These are phyloP conservation scores for Lipomyces orientalis DNA, from an alignment of 805 yeast species.

Conservation along the genomic window DNA sequence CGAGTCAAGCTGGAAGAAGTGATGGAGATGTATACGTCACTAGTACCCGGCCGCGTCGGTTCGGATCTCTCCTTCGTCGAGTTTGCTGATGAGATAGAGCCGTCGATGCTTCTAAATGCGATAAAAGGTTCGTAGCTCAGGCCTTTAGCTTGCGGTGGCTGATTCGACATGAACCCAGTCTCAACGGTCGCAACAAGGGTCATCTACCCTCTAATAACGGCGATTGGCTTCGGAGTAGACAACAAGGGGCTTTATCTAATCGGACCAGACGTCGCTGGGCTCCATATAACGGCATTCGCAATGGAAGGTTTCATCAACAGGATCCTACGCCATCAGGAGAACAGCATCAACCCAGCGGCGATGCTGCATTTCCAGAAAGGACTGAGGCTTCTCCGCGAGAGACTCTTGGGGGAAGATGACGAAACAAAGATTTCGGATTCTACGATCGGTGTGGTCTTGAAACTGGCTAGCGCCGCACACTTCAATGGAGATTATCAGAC, in stretches of 20 bases:
- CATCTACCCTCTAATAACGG: neutral
- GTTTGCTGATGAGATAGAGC: neutral
- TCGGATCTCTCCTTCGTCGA: neutral
- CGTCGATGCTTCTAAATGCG: neutral
- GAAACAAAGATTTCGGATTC: neutral
- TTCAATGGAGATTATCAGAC: neutral
- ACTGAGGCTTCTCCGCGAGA: neutral
- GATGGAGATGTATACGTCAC: neutral
- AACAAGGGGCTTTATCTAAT: neutral
- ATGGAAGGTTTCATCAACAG: neutral
- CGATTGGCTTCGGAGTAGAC: neutral
- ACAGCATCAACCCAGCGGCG: neutral
- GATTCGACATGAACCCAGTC: neutral
- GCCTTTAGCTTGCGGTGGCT: neutral
- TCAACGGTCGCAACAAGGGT: neutral
- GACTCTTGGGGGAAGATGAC: neutral
- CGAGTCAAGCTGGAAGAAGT: neutral
- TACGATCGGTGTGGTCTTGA: neutral
- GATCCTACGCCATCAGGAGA: neutral
- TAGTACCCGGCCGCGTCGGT: constrained; percentile 1
- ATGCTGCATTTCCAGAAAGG: neutral
- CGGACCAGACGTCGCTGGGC: neutral
- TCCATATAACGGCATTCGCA: neutral
- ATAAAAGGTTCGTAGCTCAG: neutral
- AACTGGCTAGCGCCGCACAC: neutral